A percentile compares a stretch with the other conserved stretches of the same genome.
These are phyloP conservation scores for Cryphonectria naterciae DNA, from an alignment of 2,329 filamentous ascomycete species.

Conservation along the genomic window DNA sequence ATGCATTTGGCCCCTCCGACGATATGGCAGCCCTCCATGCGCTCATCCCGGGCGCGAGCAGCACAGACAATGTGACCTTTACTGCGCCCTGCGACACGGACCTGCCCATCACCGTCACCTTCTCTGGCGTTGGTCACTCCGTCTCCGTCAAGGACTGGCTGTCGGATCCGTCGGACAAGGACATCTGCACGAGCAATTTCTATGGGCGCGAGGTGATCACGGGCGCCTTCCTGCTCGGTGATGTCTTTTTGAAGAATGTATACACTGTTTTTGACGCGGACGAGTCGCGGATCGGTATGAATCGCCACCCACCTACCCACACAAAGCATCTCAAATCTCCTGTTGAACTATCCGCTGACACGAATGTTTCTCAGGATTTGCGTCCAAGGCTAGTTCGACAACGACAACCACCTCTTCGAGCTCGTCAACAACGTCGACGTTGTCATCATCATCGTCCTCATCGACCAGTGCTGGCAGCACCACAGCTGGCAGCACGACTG, in stretches of 20 bases:
- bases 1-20: constrained; percentile 70
- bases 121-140: constrained; percentile 68
- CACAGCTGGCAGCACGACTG: constrained; percentile 14
- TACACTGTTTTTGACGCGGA: constrained; percentile 85
- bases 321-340: background rate
- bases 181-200: constrained; percentile 70
- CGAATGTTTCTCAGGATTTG: constrained; percentile 39
- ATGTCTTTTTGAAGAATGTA: constrained; percentile 87
- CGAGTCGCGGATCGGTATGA: constrained; percentile 63
- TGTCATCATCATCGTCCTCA: constrained; percentile 6
- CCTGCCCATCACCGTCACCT: constrained; percentile 64
- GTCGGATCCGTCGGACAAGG: constrained; percentile 47
- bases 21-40: constrained; percentile 72
- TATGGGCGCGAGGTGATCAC: constrained; percentile 71
- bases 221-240: constrained; percentile 78
- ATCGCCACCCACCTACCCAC: background rate
- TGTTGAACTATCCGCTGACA: constrained; percentile 12
- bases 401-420: constrained; percentile 30
- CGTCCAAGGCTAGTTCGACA: constrained; percentile 38
- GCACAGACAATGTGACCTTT: constrained; percentile 65
- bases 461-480: constrained; percentile 18
- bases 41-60: constrained; percentile 64
- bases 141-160: constrained; percentile 76
- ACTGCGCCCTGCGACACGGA: constrained; percentile 73
- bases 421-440: constrained; percentile 12